These are phyloP conservation scores for Aleurites moluccanus DNA, from an alignment of 441 rosid genomes.

Conservation along the genomic window DNA sequence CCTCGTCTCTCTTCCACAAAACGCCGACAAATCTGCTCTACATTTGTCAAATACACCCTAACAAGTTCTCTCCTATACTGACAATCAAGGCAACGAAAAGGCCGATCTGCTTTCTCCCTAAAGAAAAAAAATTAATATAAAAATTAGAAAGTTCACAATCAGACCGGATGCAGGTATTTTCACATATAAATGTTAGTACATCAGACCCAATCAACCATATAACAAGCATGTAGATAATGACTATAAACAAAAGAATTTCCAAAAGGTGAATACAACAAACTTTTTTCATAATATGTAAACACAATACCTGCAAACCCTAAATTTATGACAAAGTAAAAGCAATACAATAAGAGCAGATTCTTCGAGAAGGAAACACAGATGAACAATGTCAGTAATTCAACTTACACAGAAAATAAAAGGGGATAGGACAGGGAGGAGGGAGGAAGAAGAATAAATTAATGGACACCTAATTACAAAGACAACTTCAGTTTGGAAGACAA, in stretches of 20 bases:
- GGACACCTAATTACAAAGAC: background rate
- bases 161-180: background rate
- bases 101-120: constrained; percentile 91
- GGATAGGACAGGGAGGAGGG: background rate
- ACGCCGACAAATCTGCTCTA: constrained; percentile 83
- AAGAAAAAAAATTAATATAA: constrained; percentile 25
- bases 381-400: background rate
- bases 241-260: background rate
- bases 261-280: background rate
- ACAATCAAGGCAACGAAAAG: constrained; percentile 96
- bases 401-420: background rate
- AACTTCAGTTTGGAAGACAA: background rate
- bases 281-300: background rate
- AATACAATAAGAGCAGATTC: background rate
- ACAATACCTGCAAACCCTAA: background rate
- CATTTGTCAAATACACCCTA: constrained; percentile 87
- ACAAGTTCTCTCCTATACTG: constrained; percentile 94
- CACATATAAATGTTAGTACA: background rate
- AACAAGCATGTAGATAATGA: background rate
- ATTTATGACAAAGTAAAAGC: background rate
- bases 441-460: background rate
- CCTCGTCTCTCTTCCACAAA: constrained; percentile 87
- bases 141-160: background rate
- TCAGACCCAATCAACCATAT: background rate
- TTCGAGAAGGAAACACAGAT: background rate